Percentiles rank a stretch among this genome's conserved stretches.
phyloP scores from a whole-genome alignment of 2,329 filamentous ascomycete genomes.

The Xylariaceae sp. region DNA sequence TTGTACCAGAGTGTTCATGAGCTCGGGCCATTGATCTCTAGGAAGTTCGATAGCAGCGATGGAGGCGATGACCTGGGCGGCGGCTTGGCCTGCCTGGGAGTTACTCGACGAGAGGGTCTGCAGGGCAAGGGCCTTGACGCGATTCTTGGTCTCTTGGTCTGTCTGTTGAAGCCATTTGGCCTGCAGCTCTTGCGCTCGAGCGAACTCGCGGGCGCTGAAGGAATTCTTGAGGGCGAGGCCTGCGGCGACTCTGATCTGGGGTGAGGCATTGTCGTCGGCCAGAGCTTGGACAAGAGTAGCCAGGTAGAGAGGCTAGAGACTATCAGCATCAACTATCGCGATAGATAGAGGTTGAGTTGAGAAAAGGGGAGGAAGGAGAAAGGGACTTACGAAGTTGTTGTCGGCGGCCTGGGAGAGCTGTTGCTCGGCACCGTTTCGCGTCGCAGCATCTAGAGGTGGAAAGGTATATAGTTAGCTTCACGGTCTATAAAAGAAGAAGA shows the following conservation, averaged over 20 bases:
- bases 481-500: neutral
- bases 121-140: constrained; percentile 89
- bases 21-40: constrained; percentile 88
- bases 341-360: constrained; percentile 18
- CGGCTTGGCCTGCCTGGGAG: constrained; percentile 82
- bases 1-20: constrained; percentile 88
- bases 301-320: constrained; percentile 78
- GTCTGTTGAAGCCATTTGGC: constrained; percentile 90
- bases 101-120: constrained; percentile 84
- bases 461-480: constrained; percentile 44
- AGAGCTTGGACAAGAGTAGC: constrained; percentile 91
- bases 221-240: constrained; percentile 98
- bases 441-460: constrained; percentile 74
- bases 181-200: constrained; percentile 88
- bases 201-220: constrained; percentile 90
- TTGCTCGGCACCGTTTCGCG: constrained; percentile 90
- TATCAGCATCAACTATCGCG: constrained; percentile 28
- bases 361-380: constrained; percentile 21
- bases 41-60: constrained; percentile 96
- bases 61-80: constrained; percentile 93
- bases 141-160: constrained; percentile 79
- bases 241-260: constrained; percentile 89
- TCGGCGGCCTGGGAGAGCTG: constrained; percentile 93
- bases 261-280: constrained; percentile 84
- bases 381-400: constrained; percentile 82